Base-by-base conservation (phyloP, 1,284 basidiomycete species). In the Cryptococcus wingfieldii region DNA sequence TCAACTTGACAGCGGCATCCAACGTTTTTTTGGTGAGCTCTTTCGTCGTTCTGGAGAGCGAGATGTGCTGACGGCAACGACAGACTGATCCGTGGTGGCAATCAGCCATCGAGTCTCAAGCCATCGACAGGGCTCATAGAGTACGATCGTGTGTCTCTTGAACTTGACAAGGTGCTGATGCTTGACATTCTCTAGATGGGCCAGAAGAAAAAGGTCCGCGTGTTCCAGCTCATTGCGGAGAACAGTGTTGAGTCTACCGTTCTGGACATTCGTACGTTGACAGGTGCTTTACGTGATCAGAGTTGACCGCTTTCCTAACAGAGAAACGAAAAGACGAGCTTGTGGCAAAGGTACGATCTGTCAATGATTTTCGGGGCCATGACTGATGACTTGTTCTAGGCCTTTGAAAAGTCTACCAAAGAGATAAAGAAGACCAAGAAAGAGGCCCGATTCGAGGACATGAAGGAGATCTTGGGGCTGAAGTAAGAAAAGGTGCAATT, bases 1-100 rank as follows among this genome's bases (percentile, higher is more conserved):
- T 94, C 53, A 94, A 94, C 71, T 76, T 94, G 58, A 94, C 90
- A 0, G 88, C 89, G 14, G 91, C 91, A 1, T 92, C 90, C 67
- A 89, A 92, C 69, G 88, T 94, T 1, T 90, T 88, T 68, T 74
- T 94, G 84, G 74, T 90, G 64, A 80, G 87, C 81, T 31, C 25
- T 28, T 25, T 16, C 10, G n/a, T 14, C 12, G 9, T 16, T 12
- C 38, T 7, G 13, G 8, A n/a, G n/a, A 5, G 8, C n/a, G 12
- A 42, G 14, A 84, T 34, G 38, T 67, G 58, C 68, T 50, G 19
- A 28, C 10, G 31, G 10, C 25, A 25, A 34, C 47, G 19, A 38
- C 54, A 68, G 69, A 72, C 70, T 44, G 90, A 94, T 73, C 90
- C 90, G 41, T 78, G 78, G 70, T 79, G 78, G 79, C 79, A 88